Evolutionary conservation across 2,329 filamentous ascomycete genomes (phyloP).

Genomic region (Aspergillus candidus): DNA sequence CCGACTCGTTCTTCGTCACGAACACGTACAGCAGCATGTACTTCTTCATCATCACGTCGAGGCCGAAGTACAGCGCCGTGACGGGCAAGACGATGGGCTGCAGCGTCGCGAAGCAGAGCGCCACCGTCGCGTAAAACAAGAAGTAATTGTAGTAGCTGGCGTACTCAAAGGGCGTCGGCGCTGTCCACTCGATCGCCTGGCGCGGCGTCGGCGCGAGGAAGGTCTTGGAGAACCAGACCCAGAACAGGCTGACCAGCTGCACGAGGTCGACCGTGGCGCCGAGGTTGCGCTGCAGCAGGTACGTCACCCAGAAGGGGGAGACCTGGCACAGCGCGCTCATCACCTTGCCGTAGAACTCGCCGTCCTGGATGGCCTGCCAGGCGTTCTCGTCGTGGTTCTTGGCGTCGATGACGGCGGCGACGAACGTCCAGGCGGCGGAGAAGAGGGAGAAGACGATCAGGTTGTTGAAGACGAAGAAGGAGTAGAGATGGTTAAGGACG

Average conservation of each 20-base stretch:
- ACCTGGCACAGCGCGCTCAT: slow-evolving; percentile 73
- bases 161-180: slow-evolving; percentile 88
- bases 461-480: slow-evolving; percentile 98
- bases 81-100: slow-evolving; percentile 84
- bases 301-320: slow-evolving; percentile 90
- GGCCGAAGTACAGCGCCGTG: slow-evolving; percentile 78
- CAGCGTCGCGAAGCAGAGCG: slow-evolving; percentile 73
- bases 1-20: slow-evolving; percentile 92
- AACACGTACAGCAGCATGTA: slow-evolving; percentile 93
- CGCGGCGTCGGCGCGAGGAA: slow-evolving; percentile 84
- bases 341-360: slow-evolving; percentile 57
- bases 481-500: slow-evolving; percentile 82
- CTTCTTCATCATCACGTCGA: slow-evolving; percentile 90
- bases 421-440: slow-evolving; percentile 70
- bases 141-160: slow-evolving; percentile 98
- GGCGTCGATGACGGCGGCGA: slow-evolving; percentile 57
- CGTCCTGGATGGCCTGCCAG: slow-evolving; percentile 62
- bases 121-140: slow-evolving; percentile 86
- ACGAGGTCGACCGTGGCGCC: slow-evolving; percentile 91
- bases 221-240: slow-evolving; percentile 76
- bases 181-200: slow-evolving; percentile 85
- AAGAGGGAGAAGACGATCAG: slow-evolving; percentile 90
- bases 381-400: slow-evolving; percentile 54
- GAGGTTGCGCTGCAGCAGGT: slow-evolving; percentile 84
- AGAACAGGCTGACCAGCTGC: slow-evolving; percentile 77